These are phyloP conservation scores for Solanum sejunctum DNA, from an alignment of 257 asterid genomes.

Conservation along the genomic window DNA sequence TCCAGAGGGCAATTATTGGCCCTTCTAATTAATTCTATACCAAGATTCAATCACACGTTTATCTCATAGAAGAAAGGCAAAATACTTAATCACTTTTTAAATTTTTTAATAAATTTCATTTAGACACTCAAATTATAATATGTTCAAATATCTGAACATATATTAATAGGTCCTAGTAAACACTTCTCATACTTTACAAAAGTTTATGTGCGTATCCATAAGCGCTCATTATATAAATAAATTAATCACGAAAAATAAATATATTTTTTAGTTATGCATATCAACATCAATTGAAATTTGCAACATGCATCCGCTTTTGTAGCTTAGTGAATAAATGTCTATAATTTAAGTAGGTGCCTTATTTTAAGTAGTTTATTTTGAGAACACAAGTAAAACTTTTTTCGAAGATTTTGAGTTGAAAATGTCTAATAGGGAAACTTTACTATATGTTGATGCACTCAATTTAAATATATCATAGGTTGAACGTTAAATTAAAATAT, in stretches of 20 bases:
- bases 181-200: neutral
- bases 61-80: neutral
- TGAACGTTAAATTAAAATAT: neutral
- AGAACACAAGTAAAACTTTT: neutral
- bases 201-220: neutral
- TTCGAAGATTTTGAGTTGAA: neutral
- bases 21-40: neutral
- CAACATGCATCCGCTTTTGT: neutral
- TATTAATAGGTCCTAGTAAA: neutral
- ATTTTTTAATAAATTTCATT: neutral
- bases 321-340: neutral
- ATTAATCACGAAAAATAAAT: neutral
- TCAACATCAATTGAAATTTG: neutral
- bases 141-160: neutral
- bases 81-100: neutral
- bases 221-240: neutral
- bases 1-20: conserved; percentile 7
- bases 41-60: neutral
- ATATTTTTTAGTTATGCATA: neutral
- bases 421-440: neutral
- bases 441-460: neutral
- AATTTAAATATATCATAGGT: neutral
- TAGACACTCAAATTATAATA: neutral
- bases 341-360: neutral
- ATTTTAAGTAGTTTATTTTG: neutral